A percentile compares a stretch with the other conserved stretches of the same genome.
phyloP scores from a whole-genome alignment of 306 rosid genomes.

The Cicer cuneatum region DNA sequence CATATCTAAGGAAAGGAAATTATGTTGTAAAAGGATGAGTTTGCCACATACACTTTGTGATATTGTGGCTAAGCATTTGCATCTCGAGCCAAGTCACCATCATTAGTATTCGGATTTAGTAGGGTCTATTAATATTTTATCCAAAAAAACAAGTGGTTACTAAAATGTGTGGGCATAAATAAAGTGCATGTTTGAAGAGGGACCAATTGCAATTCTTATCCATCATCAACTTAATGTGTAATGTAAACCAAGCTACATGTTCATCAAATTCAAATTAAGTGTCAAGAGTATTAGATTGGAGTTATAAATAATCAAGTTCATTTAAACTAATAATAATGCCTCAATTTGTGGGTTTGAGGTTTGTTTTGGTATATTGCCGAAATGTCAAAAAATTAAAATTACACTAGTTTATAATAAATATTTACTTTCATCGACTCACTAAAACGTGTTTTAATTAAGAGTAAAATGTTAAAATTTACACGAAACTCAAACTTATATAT shows the following conservation, averaged over 20 bases:
- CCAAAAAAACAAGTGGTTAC: slow-evolving; percentile 15
- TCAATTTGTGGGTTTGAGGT: neutral
- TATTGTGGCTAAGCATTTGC: slow-evolving; percentile 22
- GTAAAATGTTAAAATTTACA: no score
- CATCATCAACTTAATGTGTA: neutral
- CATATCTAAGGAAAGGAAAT: neutral
- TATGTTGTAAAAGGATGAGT: slow-evolving; percentile 41
- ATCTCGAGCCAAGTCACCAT: slow-evolving; percentile 32
- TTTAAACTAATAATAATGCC: neutral
- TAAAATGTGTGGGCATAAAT: slow-evolving; percentile 29
- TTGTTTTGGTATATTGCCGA: no score
- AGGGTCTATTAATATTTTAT: slow-evolving; percentile 30
- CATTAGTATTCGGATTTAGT: slow-evolving; percentile 38
- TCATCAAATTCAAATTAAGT: neutral
- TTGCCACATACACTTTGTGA: slow-evolving; percentile 42
- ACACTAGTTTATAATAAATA: no score
- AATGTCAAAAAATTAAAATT: no score
- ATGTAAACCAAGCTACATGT: neutral
- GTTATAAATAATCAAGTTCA: neutral
- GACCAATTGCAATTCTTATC: slow-evolving; percentile 40
- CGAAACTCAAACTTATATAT: no score
- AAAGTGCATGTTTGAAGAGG: slow-evolving; percentile 36
- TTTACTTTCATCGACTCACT: no score
- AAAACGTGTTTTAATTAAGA: no score
- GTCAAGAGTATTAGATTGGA: neutral